Percentiles rank a stretch among this genome's conserved stretches.
These are phyloP conservation scores for Fusarium beomiforme DNA, from an alignment of 2,329 filamentous ascomycete species.

Conservation along the genomic window DNA sequence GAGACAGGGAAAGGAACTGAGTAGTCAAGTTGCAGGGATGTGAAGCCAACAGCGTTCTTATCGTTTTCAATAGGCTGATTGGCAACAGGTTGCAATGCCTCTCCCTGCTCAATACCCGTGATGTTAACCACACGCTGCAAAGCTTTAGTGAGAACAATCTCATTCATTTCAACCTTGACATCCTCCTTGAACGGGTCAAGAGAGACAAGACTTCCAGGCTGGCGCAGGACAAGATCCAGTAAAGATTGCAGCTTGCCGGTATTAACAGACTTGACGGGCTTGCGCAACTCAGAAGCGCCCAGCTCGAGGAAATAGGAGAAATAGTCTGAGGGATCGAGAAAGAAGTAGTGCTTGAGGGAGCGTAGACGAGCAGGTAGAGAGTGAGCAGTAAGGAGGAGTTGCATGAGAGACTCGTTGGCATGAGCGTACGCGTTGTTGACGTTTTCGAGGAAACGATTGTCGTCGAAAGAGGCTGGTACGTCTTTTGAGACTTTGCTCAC, in stretches of 20 bases:
- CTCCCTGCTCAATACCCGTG: conserved; percentile 91
- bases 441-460: conserved; percentile 91
- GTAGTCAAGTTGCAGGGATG: conserved; percentile 93
- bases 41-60: conserved; percentile 89
- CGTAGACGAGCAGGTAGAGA: conserved; percentile 85
- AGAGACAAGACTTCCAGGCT: conserved; percentile 92
- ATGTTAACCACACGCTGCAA: conserved; percentile 97
- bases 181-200: conserved; percentile 98
- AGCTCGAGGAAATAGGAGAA: conserved; percentile 98
- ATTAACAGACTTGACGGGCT: conserved; percentile 89
- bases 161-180: conserved; percentile 97
- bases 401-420: conserved; percentile 92
- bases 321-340: conserved; percentile 96
- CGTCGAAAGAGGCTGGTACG: conserved; percentile 92
- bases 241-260: conserved; percentile 93
- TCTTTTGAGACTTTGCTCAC: conserved; percentile 88
- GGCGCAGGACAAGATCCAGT: conserved; percentile 94
- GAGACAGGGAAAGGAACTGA: conserved; percentile 94
- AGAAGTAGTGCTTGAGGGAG: conserved; percentile 98
- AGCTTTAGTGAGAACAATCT: conserved; percentile 90
- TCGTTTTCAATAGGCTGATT: conserved; percentile 78
- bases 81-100: conserved; percentile 78
- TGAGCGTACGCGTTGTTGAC: conserved; percentile 95
- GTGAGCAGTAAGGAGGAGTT: conserved; percentile 91
- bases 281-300: conserved; percentile 86